phyloP scores from a whole-genome alignment of 768 basidiomycete genomes.

The Tulasnella sp. region DNA sequence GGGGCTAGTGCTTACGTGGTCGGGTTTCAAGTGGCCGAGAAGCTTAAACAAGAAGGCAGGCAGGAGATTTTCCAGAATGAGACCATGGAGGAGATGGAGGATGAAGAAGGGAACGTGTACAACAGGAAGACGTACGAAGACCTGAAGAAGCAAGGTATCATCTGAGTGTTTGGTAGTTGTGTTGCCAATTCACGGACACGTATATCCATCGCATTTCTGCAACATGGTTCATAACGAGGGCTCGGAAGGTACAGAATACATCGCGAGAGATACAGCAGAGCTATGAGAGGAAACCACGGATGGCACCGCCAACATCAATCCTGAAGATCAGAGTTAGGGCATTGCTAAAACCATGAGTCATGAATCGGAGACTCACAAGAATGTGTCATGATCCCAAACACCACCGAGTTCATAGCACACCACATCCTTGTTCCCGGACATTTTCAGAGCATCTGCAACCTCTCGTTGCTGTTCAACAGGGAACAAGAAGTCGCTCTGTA shows the following conservation, averaged over 20 bases:
- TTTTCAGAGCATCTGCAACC: constrained; percentile 82
- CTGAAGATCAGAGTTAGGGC: constrained; percentile 36
- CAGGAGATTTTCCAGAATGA: constrained; percentile 91
- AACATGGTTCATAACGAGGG: neutral
- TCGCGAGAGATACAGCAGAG: neutral
- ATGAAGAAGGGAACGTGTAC: constrained; percentile 98
- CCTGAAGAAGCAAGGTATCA: constrained; percentile 90
- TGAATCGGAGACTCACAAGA: constrained; percentile 57
- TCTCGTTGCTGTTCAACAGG: constrained; percentile 97
- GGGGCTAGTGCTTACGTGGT: neutral
- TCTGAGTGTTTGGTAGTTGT: constrained; percentile 35
- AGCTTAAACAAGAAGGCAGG: constrained; percentile 93
- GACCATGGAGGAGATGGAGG: constrained; percentile 96
- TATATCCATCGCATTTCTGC: neutral
- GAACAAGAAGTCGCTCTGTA: constrained; percentile 95
- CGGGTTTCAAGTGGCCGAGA: constrained; percentile 74
- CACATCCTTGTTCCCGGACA: constrained; percentile 83
- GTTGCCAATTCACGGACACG: neutral
- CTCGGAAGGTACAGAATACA: neutral
- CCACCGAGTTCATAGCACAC: constrained; percentile 97
- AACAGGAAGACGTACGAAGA: constrained; percentile 98
- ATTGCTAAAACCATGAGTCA: constrained; percentile 4
- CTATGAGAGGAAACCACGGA: constrained; percentile 74
- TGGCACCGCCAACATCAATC: constrained; percentile 80
- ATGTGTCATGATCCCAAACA: constrained; percentile 99